Evolutionary conservation across 1,139 yeast genomes (phyloP).

Genomic region (Nakaseomyces bracarensis): DNA sequence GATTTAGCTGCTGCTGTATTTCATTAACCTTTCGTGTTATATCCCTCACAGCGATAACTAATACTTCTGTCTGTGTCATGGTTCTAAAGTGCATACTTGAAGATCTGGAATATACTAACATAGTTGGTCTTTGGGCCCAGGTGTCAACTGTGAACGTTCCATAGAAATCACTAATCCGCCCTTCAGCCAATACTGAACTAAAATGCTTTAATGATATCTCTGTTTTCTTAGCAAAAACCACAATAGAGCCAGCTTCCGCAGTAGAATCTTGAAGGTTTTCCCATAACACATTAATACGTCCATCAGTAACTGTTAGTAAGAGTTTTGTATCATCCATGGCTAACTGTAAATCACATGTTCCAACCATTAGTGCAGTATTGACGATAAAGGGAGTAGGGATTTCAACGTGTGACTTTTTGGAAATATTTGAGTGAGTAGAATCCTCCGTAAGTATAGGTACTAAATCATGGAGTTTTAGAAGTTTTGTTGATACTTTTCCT

Average conservation of each 20-base stretch:
- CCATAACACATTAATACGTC: slow-evolving; percentile 24
- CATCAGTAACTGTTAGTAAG: slow-evolving; percentile 23
- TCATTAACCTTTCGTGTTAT: slow-evolving; percentile 11
- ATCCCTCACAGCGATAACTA: slow-evolving; percentile 16
- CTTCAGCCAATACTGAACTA: slow-evolving; percentile 17
- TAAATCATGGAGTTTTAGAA: slow-evolving; percentile 16
- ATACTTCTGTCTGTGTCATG: slow-evolving; percentile 18
- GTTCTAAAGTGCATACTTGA: slow-evolving; percentile 19
- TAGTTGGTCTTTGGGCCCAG: slow-evolving; percentile 14
- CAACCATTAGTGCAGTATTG: slow-evolving; percentile 17
- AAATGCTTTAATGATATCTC: slow-evolving; percentile 19
- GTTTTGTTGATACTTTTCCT: slow-evolving; percentile 22
- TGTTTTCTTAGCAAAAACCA: slow-evolving; percentile 18
- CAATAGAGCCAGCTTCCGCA: slow-evolving; percentile 20
- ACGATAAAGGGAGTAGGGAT: slow-evolving; percentile 16
- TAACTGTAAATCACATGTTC: slow-evolving; percentile 20
- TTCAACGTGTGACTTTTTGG: slow-evolving; percentile 2
- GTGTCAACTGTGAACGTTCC: slow-evolving; percentile 18
- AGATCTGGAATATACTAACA: slow-evolving; percentile 17
- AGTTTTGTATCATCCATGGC: slow-evolving; percentile 26
- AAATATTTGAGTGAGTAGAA: slow-evolving; percentile 9
- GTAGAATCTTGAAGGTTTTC: slow-evolving; percentile 21
- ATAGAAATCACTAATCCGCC: slow-evolving; percentile 17
- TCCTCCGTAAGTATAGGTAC: slow-evolving; percentile 10
- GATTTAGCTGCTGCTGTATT: slow-evolving; percentile 11